Evolutionary conservation across 202 grass and related monocot genomes (phyloP).

Genomic region (Miscanthus sacchariflorus): DNA sequence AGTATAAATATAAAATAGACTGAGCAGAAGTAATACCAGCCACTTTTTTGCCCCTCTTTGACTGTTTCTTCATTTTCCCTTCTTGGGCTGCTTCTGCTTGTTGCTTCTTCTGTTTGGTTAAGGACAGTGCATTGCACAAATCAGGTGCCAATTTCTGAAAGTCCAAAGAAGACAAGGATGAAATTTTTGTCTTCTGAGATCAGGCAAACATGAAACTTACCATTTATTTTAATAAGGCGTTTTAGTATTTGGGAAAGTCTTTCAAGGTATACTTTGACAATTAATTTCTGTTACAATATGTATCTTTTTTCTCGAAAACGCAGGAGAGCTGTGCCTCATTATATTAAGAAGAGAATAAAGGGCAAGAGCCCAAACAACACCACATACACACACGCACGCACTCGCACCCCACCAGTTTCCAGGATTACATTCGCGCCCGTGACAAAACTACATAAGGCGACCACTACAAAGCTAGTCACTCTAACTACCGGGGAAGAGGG

Average conservation of each 20-base stretch:
- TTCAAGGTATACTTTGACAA: neutral
- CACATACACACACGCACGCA: too few relatives aligned
- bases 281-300: neutral
- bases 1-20: slow-evolving; percentile 21
- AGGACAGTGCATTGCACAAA: slow-evolving; percentile 33
- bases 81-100: slow-evolving; percentile 14
- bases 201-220: neutral
- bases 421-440: too few relatives aligned
- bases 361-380: too few relatives aligned
- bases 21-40: slow-evolving; percentile 49
- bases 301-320: neutral
- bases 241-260: neutral
- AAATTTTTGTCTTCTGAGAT: neutral
- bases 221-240: neutral
- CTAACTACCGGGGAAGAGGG: too few relatives aligned
- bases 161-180: slow-evolving; percentile 30
- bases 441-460: too few relatives aligned
- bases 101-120: slow-evolving; percentile 36
- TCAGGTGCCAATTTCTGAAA: slow-evolving; percentile 43
- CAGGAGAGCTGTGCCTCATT: too few relatives aligned
- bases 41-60: slow-evolving; percentile 33
- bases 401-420: too few relatives aligned
- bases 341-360: too few relatives aligned
- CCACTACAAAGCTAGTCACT: too few relatives aligned
- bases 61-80: slow-evolving; percentile 30